Percentiles rank a stretch among this genome's conserved stretches.
These are phyloP conservation scores for Phialemonium atrogriseum DNA, from an alignment of 2,329 filamentous ascomycete species.

Conservation along the genomic window DNA sequence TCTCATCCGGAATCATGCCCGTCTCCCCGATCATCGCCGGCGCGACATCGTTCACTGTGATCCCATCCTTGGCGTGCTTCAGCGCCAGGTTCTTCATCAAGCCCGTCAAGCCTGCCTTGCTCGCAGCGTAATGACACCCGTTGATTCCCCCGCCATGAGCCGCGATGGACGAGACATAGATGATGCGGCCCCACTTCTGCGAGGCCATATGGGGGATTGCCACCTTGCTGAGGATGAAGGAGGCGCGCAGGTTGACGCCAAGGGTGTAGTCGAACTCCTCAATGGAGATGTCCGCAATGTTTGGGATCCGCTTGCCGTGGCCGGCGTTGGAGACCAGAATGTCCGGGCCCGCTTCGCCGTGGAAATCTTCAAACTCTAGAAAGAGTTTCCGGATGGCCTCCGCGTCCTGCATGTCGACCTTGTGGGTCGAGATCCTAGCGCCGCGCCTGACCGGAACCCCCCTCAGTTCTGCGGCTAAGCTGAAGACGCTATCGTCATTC, in stretches of 20 bases:
- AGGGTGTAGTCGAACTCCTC: constrained; percentile 58
- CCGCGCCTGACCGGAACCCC: constrained; percentile 22
- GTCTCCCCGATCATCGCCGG: constrained; percentile 61
- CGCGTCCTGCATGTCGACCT: constrained; percentile 47
- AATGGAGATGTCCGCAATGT: constrained; percentile 49
- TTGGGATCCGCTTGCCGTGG: constrained; percentile 50
- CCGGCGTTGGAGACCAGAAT: constrained; percentile 62
- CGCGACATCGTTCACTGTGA: constrained; percentile 61
- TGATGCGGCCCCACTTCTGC: constrained; percentile 54
- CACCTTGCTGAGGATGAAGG: constrained; percentile 53
- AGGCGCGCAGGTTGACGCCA: constrained; percentile 52
- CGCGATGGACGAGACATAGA: constrained; percentile 57
- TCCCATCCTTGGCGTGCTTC: constrained; percentile 49
- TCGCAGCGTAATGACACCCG: constrained; percentile 52
- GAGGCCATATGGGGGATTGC: constrained; percentile 52
- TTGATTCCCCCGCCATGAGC: constrained; percentile 57
- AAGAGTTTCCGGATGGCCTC: constrained; percentile 47
- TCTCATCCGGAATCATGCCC: constrained; percentile 52
- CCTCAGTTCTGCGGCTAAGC: constrained; percentile 32
- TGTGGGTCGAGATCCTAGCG: constrained; percentile 40
- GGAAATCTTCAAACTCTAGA: constrained; percentile 40
- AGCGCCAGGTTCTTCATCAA: constrained; percentile 58
- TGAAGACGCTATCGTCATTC: constrained; percentile 35
- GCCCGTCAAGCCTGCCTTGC: constrained; percentile 52
- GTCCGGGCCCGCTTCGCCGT: constrained; percentile 44